phyloP scores from a whole-genome alignment of 148 eudicot genomes.

The Rhododendron mucronatum region DNA sequence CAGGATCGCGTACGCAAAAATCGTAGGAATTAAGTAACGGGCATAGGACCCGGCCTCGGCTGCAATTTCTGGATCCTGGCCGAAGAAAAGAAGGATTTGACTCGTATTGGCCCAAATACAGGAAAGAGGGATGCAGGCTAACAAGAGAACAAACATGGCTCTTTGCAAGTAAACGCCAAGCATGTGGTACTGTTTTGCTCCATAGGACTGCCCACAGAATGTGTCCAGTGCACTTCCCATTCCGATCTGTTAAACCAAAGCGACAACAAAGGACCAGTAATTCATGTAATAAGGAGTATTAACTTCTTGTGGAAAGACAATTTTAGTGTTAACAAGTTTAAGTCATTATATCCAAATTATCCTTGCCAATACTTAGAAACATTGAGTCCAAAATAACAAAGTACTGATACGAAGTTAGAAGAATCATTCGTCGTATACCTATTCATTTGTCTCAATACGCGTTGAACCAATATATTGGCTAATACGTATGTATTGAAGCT shows the following conservation, averaged over 20 bases:
- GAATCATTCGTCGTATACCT: too few species aligned
- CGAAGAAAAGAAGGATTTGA: conserved; percentile 31
- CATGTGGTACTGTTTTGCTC: conserved; percentile 53
- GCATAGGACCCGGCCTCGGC: conserved; percentile 51
- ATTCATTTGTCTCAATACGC: too few species aligned
- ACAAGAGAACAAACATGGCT: conserved; percentile 50
- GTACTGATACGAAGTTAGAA: too few species aligned
- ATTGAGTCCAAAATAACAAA: neutral
- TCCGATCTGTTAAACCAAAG: conserved; percentile 32
- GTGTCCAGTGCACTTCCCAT: conserved; percentile 60
- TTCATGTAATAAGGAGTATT: neutral
- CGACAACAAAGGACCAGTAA: neutral
- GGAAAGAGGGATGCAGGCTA: conserved; percentile 46
- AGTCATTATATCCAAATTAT: neutral
- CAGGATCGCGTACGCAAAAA: conserved; percentile 47
- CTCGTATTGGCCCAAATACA: conserved; percentile 47
- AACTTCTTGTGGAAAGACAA: neutral
- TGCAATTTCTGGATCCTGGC: conserved; percentile 59
- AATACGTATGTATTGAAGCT: too few species aligned
- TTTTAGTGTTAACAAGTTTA: neutral
- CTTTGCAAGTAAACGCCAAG: conserved; percentile 62
- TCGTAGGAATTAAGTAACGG: conserved; percentile 46
- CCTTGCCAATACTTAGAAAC: neutral
- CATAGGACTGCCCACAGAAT: conserved; percentile 57
- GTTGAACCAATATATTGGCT: too few species aligned